phyloP scores from a whole-genome alignment of 345 rosid species.

The Ceriops decandra region DNA sequence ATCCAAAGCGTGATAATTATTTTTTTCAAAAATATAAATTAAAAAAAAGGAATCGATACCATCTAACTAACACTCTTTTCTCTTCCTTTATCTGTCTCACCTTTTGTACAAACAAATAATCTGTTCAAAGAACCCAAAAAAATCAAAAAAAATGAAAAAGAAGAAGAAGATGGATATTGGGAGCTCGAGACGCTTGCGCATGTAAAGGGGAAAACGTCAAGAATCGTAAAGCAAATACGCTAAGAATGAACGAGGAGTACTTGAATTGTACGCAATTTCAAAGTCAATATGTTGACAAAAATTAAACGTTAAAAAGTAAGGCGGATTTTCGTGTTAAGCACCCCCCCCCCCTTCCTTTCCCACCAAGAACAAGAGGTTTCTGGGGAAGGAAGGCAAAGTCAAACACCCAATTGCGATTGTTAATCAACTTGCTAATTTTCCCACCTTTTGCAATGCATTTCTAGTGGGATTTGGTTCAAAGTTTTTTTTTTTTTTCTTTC shows the following conservation, averaged over 20 bases:
- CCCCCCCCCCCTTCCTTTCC: neutral
- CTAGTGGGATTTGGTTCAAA: no score
- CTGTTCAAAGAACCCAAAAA: constrained; percentile 16
- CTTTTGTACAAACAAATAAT: constrained; percentile 16
- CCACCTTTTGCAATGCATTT: no score
- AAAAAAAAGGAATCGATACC: constrained; percentile 15
- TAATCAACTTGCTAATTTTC: no score
- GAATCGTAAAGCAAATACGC: constrained; percentile 26
- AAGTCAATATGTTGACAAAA: constrained; percentile 25
- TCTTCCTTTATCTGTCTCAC: constrained; percentile 9
- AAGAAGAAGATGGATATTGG: constrained; percentile 8
- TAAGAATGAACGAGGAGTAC: constrained; percentile 28
- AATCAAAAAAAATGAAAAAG: no score
- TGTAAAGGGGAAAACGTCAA: constrained; percentile 14
- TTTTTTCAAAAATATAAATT: neutral
- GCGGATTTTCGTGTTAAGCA: neutral
- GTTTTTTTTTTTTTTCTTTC: no score
- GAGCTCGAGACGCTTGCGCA: constrained; percentile 19
- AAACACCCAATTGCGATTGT: constrained; percentile 18
- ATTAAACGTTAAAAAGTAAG: constrained; percentile 7
- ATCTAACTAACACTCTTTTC: constrained; percentile 13
- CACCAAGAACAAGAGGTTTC: constrained; percentile 21
- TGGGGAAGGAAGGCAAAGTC: constrained; percentile 22
- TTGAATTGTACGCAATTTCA: constrained; percentile 40
- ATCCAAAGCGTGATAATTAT: no score